These are phyloP conservation scores for Penicillium italicum DNA, from an alignment of 2,329 filamentous ascomycete species.

Conservation along the genomic window DNA sequence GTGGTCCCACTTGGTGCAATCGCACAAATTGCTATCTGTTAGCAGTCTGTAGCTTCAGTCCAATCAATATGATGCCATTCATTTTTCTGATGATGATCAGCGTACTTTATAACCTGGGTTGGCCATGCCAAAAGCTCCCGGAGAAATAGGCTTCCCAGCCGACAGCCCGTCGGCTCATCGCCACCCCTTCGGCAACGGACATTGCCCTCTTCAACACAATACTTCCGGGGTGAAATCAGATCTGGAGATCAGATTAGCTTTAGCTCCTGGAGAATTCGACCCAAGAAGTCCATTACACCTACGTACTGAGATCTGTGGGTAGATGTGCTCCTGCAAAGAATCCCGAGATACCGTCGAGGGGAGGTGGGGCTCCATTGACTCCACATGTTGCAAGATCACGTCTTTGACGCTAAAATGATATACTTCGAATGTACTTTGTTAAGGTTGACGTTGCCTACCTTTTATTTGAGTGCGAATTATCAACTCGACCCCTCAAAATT, in stretches of 20 bases:
- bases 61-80: neutral
- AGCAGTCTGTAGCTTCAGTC: neutral
- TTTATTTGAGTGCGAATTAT: too few relatives aligned
- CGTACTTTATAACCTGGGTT: neutral
- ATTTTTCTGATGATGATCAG: constrained; percentile 7
- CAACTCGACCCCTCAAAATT: too few relatives aligned
- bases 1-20: neutral
- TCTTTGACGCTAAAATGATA: constrained; percentile 6
- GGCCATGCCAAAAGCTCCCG: neutral
- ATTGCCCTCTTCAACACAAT: constrained; percentile 1
- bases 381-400: too few relatives aligned
- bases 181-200: constrained; percentile 8
- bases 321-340: neutral
- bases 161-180: constrained; percentile 11
- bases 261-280: rapidly evolving
- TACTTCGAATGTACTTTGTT: too few relatives aligned
- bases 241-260: neutral
- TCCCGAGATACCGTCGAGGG: too few relatives aligned
- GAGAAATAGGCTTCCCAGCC: constrained; percentile 11
- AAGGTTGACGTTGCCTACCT: too few relatives aligned
- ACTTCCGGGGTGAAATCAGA: neutral
- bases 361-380: too few relatives aligned
- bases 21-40: neutral
- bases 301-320: neutral
- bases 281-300: too few relatives aligned